A percentile compares a stretch with the other conserved stretches of the same genome.
phyloP scores from a whole-genome alignment of 2,329 filamentous ascomycete genomes.

The Aureobasidium uvarum region DNA sequence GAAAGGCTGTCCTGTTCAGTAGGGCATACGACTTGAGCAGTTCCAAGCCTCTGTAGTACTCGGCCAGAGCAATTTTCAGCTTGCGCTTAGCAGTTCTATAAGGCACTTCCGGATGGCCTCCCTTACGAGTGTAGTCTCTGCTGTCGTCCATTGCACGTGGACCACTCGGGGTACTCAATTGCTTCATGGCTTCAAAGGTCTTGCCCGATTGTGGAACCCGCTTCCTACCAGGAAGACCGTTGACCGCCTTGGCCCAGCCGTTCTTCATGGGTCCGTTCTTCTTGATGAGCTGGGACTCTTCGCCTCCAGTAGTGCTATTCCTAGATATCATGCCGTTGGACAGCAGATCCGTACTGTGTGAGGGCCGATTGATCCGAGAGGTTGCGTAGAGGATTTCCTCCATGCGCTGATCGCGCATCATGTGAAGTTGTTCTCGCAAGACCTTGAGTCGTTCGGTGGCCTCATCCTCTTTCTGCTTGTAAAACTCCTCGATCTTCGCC shows the following conservation, averaged over 20 bases:
- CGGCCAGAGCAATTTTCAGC: slow-evolving; percentile 84
- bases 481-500: slow-evolving; percentile 89
- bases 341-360: not conserved
- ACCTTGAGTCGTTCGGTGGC: slow-evolving; percentile 68
- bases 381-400: slow-evolving; percentile 60
- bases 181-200: slow-evolving; percentile 51
- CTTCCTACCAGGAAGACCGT: slow-evolving; percentile 3
- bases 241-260: slow-evolving; percentile 40
- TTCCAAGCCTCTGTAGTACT: slow-evolving; percentile 90
- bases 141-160: slow-evolving; percentile 38
- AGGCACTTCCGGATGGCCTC: slow-evolving; percentile 58
- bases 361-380: slow-evolving; percentile 10
- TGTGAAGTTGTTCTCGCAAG: slow-evolving; percentile 80
- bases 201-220: slow-evolving; percentile 44
- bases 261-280: slow-evolving; percentile 26
- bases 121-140: slow-evolving; percentile 46
- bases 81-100: slow-evolving; percentile 89
- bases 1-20: slow-evolving; percentile 87
- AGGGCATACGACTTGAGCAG: slow-evolving; percentile 87
- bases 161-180: slow-evolving; percentile 43
- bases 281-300: slow-evolving; percentile 16
- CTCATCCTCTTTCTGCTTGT: slow-evolving; percentile 82
- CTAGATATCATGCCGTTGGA: slow-evolving; percentile 4
- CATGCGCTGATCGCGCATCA: slow-evolving; percentile 82
- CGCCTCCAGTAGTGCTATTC: slow-evolving; percentile 3